Percentiles rank a stretch among this genome's conserved stretches.
These are phyloP conservation scores for Ophiosphaerella korrae DNA, from an alignment of 2,329 filamentous ascomycete genomes.

Conservation along the genomic window DNA sequence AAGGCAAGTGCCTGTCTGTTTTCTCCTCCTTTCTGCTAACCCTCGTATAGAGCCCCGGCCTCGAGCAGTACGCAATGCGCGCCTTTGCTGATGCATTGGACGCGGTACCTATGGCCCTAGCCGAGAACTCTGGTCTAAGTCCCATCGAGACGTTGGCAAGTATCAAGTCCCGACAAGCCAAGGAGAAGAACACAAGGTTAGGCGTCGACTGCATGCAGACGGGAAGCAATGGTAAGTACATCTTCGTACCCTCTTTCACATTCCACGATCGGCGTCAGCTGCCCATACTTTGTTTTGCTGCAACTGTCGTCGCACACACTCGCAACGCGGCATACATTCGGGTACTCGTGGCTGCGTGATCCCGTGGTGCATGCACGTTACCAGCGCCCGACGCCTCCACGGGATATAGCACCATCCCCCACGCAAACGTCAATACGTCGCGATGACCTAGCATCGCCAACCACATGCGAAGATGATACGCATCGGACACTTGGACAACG, in stretches of 20 bases:
- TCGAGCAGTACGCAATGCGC: conserved; percentile 99
- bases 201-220: conserved; percentile 98
- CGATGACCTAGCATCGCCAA: conserved; percentile 14
- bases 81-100: conserved; percentile 96
- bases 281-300: conserved; percentile 12
- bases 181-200: conserved; percentile 76
- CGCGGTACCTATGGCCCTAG: conserved; percentile 89
- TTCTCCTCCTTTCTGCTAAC: conserved; percentile 7
- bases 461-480: conserved; percentile 12
- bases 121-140: conserved; percentile 95
- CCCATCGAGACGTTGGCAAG: conserved; percentile 93
- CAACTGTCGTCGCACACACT: conserved; percentile 19
- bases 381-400: conserved; percentile 21
- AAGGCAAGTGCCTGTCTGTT: conserved; percentile 57
- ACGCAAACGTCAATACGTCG: conserved; percentile 23
- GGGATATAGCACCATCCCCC: conserved; percentile 29
- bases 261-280: background rate
- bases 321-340: conserved; percentile 11
- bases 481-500: conserved; percentile 10
- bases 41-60: conserved; percentile 73
- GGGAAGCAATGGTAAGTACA: conserved; percentile 75
- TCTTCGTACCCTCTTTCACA: background rate
- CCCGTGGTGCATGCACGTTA: conserved; percentile 22
- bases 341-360: conserved; percentile 22
- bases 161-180: conserved; percentile 96